Evolutionary conservation across 2,329 filamentous ascomycete species (phyloP).

Genomic region (Huntiella omanensis): DNA sequence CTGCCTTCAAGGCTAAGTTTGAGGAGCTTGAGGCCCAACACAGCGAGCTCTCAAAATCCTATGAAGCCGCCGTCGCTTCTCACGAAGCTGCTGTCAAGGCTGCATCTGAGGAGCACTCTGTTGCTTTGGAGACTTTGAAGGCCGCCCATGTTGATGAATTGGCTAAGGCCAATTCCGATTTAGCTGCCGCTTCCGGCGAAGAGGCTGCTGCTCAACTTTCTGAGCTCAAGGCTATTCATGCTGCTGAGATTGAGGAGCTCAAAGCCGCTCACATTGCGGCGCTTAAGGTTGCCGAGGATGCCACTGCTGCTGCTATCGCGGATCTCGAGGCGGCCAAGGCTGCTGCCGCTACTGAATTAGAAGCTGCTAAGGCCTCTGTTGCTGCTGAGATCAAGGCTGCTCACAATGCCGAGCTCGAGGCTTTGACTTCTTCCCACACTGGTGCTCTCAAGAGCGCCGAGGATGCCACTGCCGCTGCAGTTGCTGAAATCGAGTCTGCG

Average conservation of each 20-base stretch:
- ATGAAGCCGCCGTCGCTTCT: constrained; percentile 19
- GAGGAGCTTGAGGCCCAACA: constrained; percentile 40
- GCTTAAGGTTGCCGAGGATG: constrained; percentile 22
- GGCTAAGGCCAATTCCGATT: constrained; percentile 14
- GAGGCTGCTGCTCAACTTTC: constrained; percentile 24
- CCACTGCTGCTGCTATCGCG: constrained; percentile 15
- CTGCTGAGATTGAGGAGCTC: constrained; percentile 24
- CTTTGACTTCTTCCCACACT: constrained; percentile 22
- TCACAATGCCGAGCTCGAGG: constrained; percentile 23
- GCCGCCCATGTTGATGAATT: constrained; percentile 40
- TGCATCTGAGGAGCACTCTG: constrained; percentile 25
- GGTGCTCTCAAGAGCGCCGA: constrained; percentile 23
- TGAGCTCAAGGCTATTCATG: constrained; percentile 22
- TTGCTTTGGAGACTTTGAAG: constrained; percentile 33
- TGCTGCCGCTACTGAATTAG: constrained; percentile 28
- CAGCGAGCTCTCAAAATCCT: constrained; percentile 25
- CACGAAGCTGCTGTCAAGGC: constrained; percentile 26
- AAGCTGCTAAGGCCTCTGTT: constrained; percentile 19
- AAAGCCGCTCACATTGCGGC: constrained; percentile 25
- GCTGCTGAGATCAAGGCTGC: constrained; percentile 24
- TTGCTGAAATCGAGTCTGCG: constrained; percentile 19
- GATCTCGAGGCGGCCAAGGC: constrained; percentile 20
- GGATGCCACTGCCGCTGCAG: constrained; percentile 26
- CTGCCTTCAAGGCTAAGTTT: constrained; percentile 45
- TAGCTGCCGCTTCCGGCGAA: constrained; percentile 29